Conservation (phyloP, 164 flowering plant species). For the Chimonanthus praecox region DNA sequence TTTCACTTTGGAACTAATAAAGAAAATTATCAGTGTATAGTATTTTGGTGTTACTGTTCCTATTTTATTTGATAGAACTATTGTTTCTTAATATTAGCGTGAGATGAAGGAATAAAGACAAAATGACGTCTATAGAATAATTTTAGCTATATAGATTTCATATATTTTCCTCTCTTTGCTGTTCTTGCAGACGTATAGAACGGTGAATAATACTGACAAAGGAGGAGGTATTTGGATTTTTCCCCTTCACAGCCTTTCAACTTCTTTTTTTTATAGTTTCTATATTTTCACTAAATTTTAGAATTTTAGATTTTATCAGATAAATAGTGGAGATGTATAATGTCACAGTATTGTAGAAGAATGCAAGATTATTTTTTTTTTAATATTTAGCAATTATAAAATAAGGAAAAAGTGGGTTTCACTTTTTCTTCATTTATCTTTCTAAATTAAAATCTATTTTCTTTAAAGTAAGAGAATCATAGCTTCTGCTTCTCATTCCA, state of each 20-base stretch:
- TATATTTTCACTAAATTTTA: too few species aligned
- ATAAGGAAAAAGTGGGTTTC: too few species aligned
- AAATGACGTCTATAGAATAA: slow-evolving; percentile 28
- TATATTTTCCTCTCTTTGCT: slow-evolving; percentile 4
- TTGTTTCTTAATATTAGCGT: slow-evolving; percentile 22
- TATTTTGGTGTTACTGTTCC: slow-evolving; percentile 1
- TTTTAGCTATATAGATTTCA: slow-evolving; percentile 20
- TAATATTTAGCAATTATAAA: too few species aligned
- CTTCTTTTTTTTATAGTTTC: too few species aligned
- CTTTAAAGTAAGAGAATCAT: too few species aligned
- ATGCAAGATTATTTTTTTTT: too few species aligned
- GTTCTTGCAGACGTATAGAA: slow-evolving; percentile 67
- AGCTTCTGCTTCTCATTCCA: too few species aligned
- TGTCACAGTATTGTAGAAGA: too few species aligned
- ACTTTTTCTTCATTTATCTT: too few species aligned
- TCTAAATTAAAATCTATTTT: too few species aligned
- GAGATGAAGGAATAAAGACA: slow-evolving; percentile 21
- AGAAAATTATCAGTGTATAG: background rate
- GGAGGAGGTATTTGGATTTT: slow-evolving; percentile 58
- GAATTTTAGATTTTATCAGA: too few species aligned
- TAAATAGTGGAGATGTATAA: too few species aligned
- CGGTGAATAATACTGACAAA: slow-evolving; percentile 76
- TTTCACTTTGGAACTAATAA: slow-evolving; percentile 4
- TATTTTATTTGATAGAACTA: background rate
- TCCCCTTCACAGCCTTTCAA: slow-evolving; percentile 6